Percentiles rank a stretch among this genome's conserved stretches.
These are phyloP conservation scores for Aspergillus hortae DNA, from an alignment of 2,329 filamentous ascomycete genomes.

Conservation along the genomic window DNA sequence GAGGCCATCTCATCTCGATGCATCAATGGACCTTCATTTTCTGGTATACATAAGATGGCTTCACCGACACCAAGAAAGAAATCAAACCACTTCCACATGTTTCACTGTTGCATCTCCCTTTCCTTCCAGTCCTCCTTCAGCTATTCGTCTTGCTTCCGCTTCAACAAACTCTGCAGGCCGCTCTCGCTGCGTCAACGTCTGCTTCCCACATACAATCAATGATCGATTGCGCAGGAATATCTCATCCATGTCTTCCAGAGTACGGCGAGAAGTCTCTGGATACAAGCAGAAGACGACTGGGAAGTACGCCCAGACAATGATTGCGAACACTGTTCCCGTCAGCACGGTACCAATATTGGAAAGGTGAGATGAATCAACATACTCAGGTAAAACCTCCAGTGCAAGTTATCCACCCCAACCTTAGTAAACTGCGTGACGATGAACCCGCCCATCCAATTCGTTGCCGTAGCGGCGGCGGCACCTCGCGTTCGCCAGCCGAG, in stretches of 20 bases:
- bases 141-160: neutral
- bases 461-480: neutral
- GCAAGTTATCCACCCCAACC: neutral
- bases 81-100: no score
- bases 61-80: no score
- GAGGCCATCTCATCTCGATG: no score
- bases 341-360: neutral
- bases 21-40: no score
- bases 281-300: neutral
- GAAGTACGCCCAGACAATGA: slow-evolving; percentile 2
- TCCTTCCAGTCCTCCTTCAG: no score
- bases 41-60: no score
- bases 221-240: neutral
- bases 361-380: neutral
- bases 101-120: no score
- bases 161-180: neutral
- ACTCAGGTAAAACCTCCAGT: slow-evolving; percentile 2
- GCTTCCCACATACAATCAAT: neutral
- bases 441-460: slow-evolving; percentile 1
- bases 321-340: neutral
- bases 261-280: neutral
- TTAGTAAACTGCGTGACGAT: slow-evolving; percentile 1
- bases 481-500: slow-evolving; percentile 1
- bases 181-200: neutral
- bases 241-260: slow-evolving; percentile 3